phyloP scores from a whole-genome alignment of 2,329 filamentous ascomycete genomes.

The Piedraia hortae region DNA sequence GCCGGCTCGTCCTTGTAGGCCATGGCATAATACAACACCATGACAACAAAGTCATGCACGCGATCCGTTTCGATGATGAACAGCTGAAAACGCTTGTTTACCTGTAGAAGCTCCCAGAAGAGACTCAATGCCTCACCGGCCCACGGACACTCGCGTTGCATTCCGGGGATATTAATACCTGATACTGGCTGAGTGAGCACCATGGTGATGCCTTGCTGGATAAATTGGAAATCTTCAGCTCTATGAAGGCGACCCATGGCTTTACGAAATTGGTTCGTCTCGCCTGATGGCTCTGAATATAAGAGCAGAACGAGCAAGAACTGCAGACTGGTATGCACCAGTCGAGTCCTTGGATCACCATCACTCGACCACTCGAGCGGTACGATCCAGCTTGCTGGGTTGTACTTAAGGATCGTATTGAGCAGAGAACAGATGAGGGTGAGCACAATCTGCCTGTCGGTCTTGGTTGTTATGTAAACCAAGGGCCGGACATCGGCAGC shows the following conservation, averaged over 20 bases:
- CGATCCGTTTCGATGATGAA: slow-evolving; percentile 93
- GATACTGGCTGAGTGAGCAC: slow-evolving; percentile 69
- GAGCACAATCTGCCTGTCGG: slow-evolving; percentile 75
- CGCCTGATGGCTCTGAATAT: slow-evolving; percentile 7
- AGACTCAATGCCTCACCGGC: slow-evolving; percentile 89
- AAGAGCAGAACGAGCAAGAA: slow-evolving; percentile 39
- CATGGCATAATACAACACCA: slow-evolving; percentile 77
- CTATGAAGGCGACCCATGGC: slow-evolving; percentile 75
- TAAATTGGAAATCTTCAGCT: slow-evolving; percentile 90
- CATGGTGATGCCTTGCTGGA: slow-evolving; percentile 17
- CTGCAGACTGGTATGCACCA: slow-evolving; percentile 80
- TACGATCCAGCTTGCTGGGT: slow-evolving; percentile 75
- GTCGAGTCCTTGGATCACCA: slow-evolving; percentile 40
- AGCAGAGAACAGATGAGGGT: slow-evolving; percentile 76
- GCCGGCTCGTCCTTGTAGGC: slow-evolving; percentile 65
- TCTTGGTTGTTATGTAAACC: slow-evolving; percentile 65
- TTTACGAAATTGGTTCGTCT: slow-evolving; percentile 78
- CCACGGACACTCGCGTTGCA: slow-evolving; percentile 55
- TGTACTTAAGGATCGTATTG: slow-evolving; percentile 80
- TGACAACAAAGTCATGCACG: slow-evolving; percentile 72
- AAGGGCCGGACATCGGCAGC: slow-evolving; percentile 59
- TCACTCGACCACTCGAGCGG: slow-evolving; percentile 80
- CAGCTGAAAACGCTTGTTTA: slow-evolving; percentile 86
- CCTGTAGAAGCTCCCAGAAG: slow-evolving; percentile 91
- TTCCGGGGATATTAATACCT: slow-evolving; percentile 55